Base-by-base conservation (phyloP, 2,329 filamentous ascomycete genomes). In the Alternaria ventricosa region DNA sequence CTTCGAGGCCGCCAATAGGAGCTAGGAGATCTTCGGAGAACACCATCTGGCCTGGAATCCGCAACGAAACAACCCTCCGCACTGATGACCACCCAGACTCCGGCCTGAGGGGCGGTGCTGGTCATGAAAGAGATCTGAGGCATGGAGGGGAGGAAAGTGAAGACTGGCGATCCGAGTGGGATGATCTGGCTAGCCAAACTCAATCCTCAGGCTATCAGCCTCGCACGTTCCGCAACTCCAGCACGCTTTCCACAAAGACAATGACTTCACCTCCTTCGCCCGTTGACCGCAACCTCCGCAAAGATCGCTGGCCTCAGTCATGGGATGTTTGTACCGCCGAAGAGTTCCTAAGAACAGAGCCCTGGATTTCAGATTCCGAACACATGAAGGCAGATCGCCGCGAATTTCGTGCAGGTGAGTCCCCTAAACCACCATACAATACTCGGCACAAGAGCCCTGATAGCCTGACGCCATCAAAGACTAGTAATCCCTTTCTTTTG, bases 151-250 rank as follows among this genome's bases (percentile, higher is more conserved):
- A 51, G 11, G 50, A 60, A 7, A 22, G 8, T 4, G 55, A 63
- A 36, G 55, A 63, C 22, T 64, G 61, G 57, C 43, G 5, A 33
- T 15, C 23, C 5, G 61, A 61, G n/a, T 64, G 54, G 61, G 12
- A 50, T 6, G 3, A 57, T 20, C 33, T 61, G 13, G 54, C 54
- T 7, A n/a, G 6, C 11, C 54, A 44, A 36, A 50, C 41, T 8
- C 57, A 46, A 18, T 30, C 22, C n/a, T 41, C 46, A n/a, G n/a
- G n/a, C 3, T 22, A 12, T 12, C 43, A n/a, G 15, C 46, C 23
- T 18, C 47, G 41, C 7, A 41, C 46, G 4, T 54, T 57, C 6
- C 60, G 60, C 3, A 57, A 62, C 25, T 62, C 54, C 6, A 57
- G 41, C 18, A 55, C 55, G 8, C 25, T 55, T n/a, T 59, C 49